Evolutionary conservation across 1,284 basidiomycete genomes (phyloP), one percentile per base, ranked within the genome.

Genomic region (Polyporus tsugae): DNA sequence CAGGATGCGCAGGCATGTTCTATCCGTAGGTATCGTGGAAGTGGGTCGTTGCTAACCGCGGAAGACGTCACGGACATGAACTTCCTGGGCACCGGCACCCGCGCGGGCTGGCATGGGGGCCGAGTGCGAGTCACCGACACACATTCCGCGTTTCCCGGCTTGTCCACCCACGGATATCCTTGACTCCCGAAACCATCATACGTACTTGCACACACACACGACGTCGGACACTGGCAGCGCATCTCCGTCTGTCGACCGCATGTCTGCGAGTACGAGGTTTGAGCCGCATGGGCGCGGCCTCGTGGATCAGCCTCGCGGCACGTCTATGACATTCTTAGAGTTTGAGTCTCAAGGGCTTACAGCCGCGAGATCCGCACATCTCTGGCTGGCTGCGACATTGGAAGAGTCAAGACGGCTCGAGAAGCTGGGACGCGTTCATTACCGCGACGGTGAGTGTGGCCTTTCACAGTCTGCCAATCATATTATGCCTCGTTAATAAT

Each of bases 231-330:
- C 35, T 33, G 35, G 35, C 9, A 38, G 35, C 44, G 13, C 55
- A 57, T 36, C 55, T 57, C 55, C 55, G 15, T 10, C 35, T 57
- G 9, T 29, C 35, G 33, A 7, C 22, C 52, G 29, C 25, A 25
- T 53, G 52, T 33, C 52, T 25, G 22, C 15, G 44, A n/a, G 25
- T 33, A 29, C 52, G 52, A 33, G 15, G 29, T 58, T 35, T 17
- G 29, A 35, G 15, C 33, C 55, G 55, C 55, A 22, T 58, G 55
- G 55, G 55, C 55, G 55, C 55, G 35, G 55, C 55, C 55, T 58
- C 55, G 55, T 58, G 55, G 55, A 58, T 58, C 55, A 58, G 33
- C 29, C 35, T 29, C 55, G 35, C 55, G 55, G 4, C 52, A 22
- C 22, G 46, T 49, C 46, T 25, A 49, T 49, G 29, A 29, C 29